A percentile compares a stretch with the other conserved stretches of the same genome.
These are phyloP conservation scores for Gossypium laxum DNA, from an alignment of 441 rosid genomes.

Conservation along the genomic window DNA sequence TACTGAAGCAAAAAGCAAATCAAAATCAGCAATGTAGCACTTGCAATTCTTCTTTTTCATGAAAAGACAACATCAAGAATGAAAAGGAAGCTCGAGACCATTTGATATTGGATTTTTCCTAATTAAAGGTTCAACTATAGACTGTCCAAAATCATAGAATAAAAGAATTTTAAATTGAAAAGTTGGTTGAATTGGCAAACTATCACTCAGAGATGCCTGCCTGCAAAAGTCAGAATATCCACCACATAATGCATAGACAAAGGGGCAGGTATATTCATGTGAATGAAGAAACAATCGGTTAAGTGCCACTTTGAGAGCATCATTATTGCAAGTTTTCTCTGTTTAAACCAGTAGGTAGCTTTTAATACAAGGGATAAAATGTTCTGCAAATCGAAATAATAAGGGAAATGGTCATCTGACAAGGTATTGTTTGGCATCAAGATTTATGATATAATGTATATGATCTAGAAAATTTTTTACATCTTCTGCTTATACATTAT, in stretches of 20 bases:
- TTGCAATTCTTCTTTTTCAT: neutral
- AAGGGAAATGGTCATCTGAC: neutral
- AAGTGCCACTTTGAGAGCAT: neutral
- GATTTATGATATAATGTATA: neutral
- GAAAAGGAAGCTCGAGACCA: neutral
- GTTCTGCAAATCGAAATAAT: neutral
- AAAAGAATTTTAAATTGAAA: neutral
- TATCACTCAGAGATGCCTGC: neutral
- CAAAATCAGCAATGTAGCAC: conserved; percentile 11
- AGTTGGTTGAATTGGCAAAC: neutral
- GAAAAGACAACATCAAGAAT: neutral
- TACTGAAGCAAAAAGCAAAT: conserved; percentile 33
- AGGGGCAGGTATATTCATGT: neutral
- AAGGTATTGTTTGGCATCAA: conserved; percentile 4
- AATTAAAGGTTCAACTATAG: neutral
- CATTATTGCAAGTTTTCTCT: neutral
- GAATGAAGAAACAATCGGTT: neutral
- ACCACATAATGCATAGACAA: neutral
- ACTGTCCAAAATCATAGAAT: neutral
- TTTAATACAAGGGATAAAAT: neutral
- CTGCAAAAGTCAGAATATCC: neutral
- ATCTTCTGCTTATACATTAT: neutral
- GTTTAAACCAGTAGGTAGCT: neutral
- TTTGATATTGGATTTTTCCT: neutral
- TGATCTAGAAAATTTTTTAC: neutral